Base-by-base conservation (phyloP, 495 filamentous ascomycete species). In the Copromyces sp. region DNA sequence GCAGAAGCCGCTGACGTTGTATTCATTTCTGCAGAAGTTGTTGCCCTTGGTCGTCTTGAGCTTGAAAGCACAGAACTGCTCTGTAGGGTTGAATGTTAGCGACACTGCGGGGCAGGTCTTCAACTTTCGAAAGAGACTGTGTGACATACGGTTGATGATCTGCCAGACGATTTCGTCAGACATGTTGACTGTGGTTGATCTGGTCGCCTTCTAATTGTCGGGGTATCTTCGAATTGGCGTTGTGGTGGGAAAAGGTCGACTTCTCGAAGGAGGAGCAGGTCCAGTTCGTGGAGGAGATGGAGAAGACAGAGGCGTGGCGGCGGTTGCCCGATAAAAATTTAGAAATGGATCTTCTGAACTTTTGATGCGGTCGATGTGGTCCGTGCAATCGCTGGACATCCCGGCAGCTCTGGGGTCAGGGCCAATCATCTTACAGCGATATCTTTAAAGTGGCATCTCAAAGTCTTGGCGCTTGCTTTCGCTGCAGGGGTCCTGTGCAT, bases 121-220 rank as follows among this genome's bases (percentile, higher is more conserved):
- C 9, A 32, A 17, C 29, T 68, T 20, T 32, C 17, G n/a, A 47
- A 35, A 37, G 20, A 7, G 37, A 47, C 12, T 29, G 17, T 7
- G 32, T 7, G 32, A 72, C 79, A 72, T 68, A 79, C 78, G 79
- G 72, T 81, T 81, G 47, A 81, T 80, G 59, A 81, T 80, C 72
- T 81, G 79, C 95, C 95, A 99, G 77, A 99, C 93, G 75, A 99
- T 96, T 82, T 98, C 95, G 87, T 99, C 95, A 65, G 93, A 97
- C 76, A 80, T 80, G 68, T 11, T 73, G 47, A 35, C 53, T 17
- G 53, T 35, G 12, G 53, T 65, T 9, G 29, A 65, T 65, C 53
- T 65, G 29, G 29, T 9, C 53, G 14, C 29, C 53, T 35, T 65
- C 32, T 65, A 9, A 35, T 65, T 65, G 53, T 37, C 53, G 29